These are phyloP conservation scores for Colletotrichum australisinense DNA, from an alignment of 2,329 filamentous ascomycete species.

Conservation along the genomic window DNA sequence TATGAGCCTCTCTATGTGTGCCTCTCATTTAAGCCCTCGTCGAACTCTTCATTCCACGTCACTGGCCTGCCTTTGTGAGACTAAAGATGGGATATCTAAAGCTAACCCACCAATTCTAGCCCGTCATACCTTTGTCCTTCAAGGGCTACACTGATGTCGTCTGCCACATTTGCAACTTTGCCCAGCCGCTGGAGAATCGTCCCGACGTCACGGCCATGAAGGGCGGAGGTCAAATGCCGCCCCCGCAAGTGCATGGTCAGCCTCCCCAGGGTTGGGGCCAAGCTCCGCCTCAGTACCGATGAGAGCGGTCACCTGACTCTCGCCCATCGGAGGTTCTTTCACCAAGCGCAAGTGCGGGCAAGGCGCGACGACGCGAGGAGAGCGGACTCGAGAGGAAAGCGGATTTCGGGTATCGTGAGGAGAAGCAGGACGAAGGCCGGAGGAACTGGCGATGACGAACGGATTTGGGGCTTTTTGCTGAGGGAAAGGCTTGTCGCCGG, in stretches of 20 bases:
- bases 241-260: conserved; percentile 45
- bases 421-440: background rate
- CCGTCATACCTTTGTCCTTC: conserved; percentile 77
- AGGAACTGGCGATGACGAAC: background rate
- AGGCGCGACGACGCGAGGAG: background rate
- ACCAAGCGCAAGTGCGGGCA: background rate
- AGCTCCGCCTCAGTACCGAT: conserved; percentile 34
- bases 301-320: conserved; percentile 1
- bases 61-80: background rate
- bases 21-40: background rate
- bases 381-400: background rate
- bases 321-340: background rate
- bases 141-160: conserved; percentile 76
- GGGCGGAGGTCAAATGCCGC: conserved; percentile 49
- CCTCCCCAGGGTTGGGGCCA: conserved; percentile 48
- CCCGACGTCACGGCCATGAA: conserved; percentile 67
- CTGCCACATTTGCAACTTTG: conserved; percentile 82
- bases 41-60: background rate
- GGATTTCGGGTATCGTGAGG: background rate
- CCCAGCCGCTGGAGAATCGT: conserved; percentile 71
- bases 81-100: background rate
- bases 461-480: background rate
- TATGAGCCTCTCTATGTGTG: background rate
- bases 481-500: background rate
- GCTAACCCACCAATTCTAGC: conserved; percentile 52